Percentiles rank a stretch among this genome's conserved stretches.
phyloP scores from a whole-genome alignment of 805 yeast species.

The Scheffersomyces coipomensis region DNA sequence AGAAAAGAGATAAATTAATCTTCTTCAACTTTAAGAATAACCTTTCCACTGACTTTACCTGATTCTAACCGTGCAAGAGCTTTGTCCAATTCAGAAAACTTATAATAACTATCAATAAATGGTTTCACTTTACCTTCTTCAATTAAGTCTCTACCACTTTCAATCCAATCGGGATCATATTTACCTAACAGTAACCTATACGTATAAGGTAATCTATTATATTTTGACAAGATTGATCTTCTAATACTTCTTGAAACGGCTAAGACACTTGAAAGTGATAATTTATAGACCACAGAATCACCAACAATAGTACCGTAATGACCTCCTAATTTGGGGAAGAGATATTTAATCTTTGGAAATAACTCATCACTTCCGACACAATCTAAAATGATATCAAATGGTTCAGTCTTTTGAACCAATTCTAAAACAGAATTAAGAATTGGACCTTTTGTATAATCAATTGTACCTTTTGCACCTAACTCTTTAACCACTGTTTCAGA shows the following conservation, averaged over 20 bases:
- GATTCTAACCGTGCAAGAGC: slow-evolving; percentile 50
- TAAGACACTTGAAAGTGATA: not conserved
- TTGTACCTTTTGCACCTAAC: slow-evolving; percentile 57
- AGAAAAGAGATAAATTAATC: too few species aligned
- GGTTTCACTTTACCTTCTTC: slow-evolving; percentile 43
- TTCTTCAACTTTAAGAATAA: slow-evolving; percentile 41
- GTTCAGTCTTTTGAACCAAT: slow-evolving; percentile 25
- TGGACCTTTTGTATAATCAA: slow-evolving; percentile 55
- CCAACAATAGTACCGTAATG: slow-evolving; percentile 61
- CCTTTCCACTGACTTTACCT: slow-evolving; percentile 63
- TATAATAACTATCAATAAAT: slow-evolving; percentile 52
- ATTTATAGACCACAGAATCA: slow-evolving; percentile 28
- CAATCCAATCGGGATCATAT: slow-evolving; percentile 13
- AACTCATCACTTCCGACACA: slow-evolving; percentile 59
- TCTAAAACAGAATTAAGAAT: slow-evolving; percentile 32
- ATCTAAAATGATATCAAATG: slow-evolving; percentile 65
- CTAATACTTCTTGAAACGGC: not conserved
- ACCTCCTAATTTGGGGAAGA: slow-evolving; percentile 46
- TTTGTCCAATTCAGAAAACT: slow-evolving; percentile 45
- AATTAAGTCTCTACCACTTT: slow-evolving; percentile 36
- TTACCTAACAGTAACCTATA: not conserved
- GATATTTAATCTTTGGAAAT: slow-evolving; percentile 35
- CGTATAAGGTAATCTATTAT: not conserved
- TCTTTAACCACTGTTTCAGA: slow-evolving; percentile 43
- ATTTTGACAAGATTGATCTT: not conserved